Evolutionary conservation across 352 stramenopile species (phyloP).

Genomic region (Pythium insidiosum): DNA sequence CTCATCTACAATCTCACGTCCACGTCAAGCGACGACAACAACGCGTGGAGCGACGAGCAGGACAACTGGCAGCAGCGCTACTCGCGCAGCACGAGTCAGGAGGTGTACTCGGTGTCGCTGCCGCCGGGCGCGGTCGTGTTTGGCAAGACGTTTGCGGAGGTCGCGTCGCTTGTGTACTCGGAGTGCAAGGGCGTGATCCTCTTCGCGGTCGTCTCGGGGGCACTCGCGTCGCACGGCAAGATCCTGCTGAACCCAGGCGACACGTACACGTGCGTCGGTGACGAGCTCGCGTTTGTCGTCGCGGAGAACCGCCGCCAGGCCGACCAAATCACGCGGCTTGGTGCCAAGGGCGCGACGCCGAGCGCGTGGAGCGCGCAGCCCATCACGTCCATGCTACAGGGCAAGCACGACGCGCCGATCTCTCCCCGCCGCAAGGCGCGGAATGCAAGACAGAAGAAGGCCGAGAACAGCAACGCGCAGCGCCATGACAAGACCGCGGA

Average conservation of each 20-base stretch:
- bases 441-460: neutral
- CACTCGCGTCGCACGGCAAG: conserved; percentile 15
- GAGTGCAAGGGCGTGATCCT: conserved; percentile 72
- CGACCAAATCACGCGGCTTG: conserved; percentile 29
- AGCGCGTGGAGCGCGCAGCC: conserved; percentile 18
- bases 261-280: conserved; percentile 59
- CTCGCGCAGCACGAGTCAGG: conserved; percentile 60
- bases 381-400: conserved; percentile 7
- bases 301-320: conserved; percentile 49
- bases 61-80: conserved; percentile 63
- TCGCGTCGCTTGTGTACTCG: conserved; percentile 67
- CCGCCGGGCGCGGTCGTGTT: conserved; percentile 40
- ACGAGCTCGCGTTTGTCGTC: conserved; percentile 70
- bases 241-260: conserved; percentile 76
- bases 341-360: conserved; percentile 4
- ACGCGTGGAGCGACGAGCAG: conserved; percentile 12
- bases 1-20: conserved; percentile 85
- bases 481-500: conserved; percentile 27
- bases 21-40: conserved; percentile 57
- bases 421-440: neutral
- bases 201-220: conserved; percentile 47
- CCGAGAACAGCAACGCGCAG: neutral
- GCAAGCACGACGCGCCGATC: too few species aligned
- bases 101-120: conserved; percentile 70
- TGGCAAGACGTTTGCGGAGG: conserved; percentile 72